Evolutionary conservation across 2,329 filamentous ascomycete species (phyloP).

Genomic region (Akanthomyces uredinophilus): DNA sequence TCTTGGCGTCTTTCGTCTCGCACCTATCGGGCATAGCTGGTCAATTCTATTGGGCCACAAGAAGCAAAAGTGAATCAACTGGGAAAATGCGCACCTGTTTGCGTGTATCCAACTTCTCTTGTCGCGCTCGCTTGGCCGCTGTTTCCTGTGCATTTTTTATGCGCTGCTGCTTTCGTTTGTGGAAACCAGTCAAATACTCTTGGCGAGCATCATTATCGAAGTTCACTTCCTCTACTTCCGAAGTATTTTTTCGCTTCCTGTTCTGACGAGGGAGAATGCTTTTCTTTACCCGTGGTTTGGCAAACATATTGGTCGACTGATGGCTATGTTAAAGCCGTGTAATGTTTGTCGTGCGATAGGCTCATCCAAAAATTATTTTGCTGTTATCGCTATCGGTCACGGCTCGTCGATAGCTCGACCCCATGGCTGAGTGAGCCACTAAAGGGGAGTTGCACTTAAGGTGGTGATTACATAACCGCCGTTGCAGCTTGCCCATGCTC

Average conservation of each 20-base stretch:
- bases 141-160: conserved; percentile 80
- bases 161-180: conserved; percentile 86
- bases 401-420: neutral
- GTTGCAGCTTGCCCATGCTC: neutral
- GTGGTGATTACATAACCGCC: conserved; percentile 7
- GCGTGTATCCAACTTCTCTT: conserved; percentile 69
- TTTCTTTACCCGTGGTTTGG: conserved; percentile 55
- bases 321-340: neutral
- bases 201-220: conserved; percentile 77
- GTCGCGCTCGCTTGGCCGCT: conserved; percentile 68
- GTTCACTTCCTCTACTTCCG: conserved; percentile 68
- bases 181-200: conserved; percentile 92
- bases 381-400: neutral
- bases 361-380: conserved; percentile 12
- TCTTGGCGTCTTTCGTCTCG: conserved; percentile 78
- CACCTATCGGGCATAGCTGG: conserved; percentile 49
- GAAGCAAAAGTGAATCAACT: neutral
- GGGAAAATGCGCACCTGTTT: conserved; percentile 58
- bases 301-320: conserved; percentile 38
- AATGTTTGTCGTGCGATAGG: neutral
- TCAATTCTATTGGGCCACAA: neutral
- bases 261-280: conserved; percentile 49
- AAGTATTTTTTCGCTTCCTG: conserved; percentile 62
- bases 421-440: conserved; percentile 24
- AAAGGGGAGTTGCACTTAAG: conserved; percentile 16